Evolutionary conservation across 805 yeast genomes (phyloP), one percentile per base, ranked within the genome.

Genomic region (Candida coquimbonensis): DNA sequence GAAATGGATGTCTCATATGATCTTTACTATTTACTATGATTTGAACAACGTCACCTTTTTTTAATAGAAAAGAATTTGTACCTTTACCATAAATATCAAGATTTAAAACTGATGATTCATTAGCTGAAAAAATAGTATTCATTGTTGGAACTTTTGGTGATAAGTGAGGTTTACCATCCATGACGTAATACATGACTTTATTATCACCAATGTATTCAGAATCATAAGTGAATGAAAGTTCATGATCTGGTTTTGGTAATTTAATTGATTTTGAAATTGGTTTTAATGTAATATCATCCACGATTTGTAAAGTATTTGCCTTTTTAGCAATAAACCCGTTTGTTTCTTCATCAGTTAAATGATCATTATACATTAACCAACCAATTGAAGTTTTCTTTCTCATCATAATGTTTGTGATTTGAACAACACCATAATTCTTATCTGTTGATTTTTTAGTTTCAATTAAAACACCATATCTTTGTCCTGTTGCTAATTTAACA

Each of bases 1-100:
- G 90, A 77, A 83, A 82, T 14, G 89, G 89, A 58, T 83, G 90
- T 50, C 78, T 78, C 55, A 87, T 84, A 11, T 83, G 83, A 60
- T 89, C 96, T 50, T 70, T 70, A 55, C 88, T 87, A 59, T 87
- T 84, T 34, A 89, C 63, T 1, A 87, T 81, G 36, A 89, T 62
- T 56, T 89, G 96, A 36, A 90, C 74, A 39, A 81, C 73, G 40
- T 83, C 87, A 42, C 76, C 77, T 6, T 70, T 59, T 46, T 77
- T 75, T 21, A 88, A 65, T 2, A 87, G 72, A 54, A 73, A 74
- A 0, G 85, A 67, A 59, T 81, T 81, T 45, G 83, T 80, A 56
- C 80, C 81, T 17, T 80, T 68, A 36, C 95, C 91, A 55, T 85
- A 91, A 42, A 90, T 80, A 13, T 65, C 57, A 4, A 74, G 69